These are phyloP conservation scores for Orbilia quercus DNA, from an alignment of 2,329 filamentous ascomycete species.

Conservation along the genomic window DNA sequence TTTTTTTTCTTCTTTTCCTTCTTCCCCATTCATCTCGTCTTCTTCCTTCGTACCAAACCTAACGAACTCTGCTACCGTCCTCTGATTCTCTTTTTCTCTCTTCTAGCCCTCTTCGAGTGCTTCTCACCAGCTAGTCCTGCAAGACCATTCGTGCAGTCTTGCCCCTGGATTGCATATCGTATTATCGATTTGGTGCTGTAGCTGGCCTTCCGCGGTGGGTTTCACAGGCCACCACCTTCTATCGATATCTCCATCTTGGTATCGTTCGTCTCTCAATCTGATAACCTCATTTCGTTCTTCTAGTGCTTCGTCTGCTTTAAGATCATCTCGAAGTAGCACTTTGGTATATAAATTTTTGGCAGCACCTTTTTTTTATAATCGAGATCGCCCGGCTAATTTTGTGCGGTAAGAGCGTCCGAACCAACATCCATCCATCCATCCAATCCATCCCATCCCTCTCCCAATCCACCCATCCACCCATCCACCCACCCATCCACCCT, in stretches of 20 bases:
- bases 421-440: slow-evolving; percentile 2
- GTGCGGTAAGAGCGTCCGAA: slow-evolving; percentile 21
- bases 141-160: no score
- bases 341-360: no score
- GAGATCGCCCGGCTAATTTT: slow-evolving; percentile 27
- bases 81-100: slow-evolving; percentile 5
- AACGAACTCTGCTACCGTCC: no score
- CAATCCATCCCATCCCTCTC: slow-evolving; percentile 2
- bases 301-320: background rate
- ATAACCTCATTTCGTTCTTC: background rate
- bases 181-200: background rate
- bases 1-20: background rate
- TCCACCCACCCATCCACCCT: background rate
- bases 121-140: slow-evolving; percentile 14
- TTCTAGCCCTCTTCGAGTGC: slow-evolving; percentile 16
- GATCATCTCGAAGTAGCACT: no score
- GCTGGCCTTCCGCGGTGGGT: background rate
- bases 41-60: slow-evolving; percentile 18
- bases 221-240: background rate
- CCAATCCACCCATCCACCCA: background rate
- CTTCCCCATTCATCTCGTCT: slow-evolving; percentile 17
- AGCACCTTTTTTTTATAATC: slow-evolving; percentile 25
- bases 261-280: background rate
- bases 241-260: background rate
- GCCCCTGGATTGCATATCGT: slow-evolving; percentile 9